Conservation (phyloP, 352 stramenopile genomes). For the Thraustochytrium striatum region DNA sequence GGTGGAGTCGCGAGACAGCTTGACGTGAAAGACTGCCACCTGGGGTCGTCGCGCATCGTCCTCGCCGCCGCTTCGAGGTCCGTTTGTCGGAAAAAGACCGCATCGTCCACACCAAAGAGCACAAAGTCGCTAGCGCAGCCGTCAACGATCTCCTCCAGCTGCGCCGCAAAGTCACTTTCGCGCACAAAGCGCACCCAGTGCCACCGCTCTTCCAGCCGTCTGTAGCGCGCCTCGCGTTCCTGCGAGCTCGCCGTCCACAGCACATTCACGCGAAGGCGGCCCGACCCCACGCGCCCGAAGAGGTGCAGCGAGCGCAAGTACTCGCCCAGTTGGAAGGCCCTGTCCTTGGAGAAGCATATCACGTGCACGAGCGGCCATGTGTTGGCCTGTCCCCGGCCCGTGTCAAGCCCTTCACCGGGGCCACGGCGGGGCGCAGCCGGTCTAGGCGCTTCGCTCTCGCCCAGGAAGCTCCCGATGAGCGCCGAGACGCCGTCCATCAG, state of each 20-base stretch:
- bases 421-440: too few species aligned
- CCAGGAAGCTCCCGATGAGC: too few species aligned
- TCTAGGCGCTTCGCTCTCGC: too few species aligned
- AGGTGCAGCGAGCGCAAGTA: constrained; percentile 60
- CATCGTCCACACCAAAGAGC: constrained; percentile 64
- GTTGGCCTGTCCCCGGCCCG: constrained; percentile 51
- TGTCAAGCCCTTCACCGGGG: too few species aligned
- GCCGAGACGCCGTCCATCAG: too few species aligned
- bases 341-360: constrained; percentile 66
- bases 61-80: constrained; percentile 57
- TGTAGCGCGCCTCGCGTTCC: neutral
- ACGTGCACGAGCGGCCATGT: constrained; percentile 58
- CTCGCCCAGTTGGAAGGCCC: constrained; percentile 64
- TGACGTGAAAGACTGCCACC: constrained; percentile 64
- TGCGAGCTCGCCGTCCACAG: neutral
- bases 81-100: constrained; percentile 62
- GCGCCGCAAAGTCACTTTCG: neutral
- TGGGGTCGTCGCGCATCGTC: constrained; percentile 37
- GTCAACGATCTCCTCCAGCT: neutral
- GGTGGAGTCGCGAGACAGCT: constrained; percentile 69
- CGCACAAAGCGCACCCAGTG: constrained; percentile 52
- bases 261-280: neutral
- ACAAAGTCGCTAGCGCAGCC: constrained; percentile 45
- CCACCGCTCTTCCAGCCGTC: neutral
- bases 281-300: constrained; percentile 11